phyloP scores from a whole-genome alignment of 1,284 basidiomycete genomes.

The Rhodotorula sp. region DNA sequence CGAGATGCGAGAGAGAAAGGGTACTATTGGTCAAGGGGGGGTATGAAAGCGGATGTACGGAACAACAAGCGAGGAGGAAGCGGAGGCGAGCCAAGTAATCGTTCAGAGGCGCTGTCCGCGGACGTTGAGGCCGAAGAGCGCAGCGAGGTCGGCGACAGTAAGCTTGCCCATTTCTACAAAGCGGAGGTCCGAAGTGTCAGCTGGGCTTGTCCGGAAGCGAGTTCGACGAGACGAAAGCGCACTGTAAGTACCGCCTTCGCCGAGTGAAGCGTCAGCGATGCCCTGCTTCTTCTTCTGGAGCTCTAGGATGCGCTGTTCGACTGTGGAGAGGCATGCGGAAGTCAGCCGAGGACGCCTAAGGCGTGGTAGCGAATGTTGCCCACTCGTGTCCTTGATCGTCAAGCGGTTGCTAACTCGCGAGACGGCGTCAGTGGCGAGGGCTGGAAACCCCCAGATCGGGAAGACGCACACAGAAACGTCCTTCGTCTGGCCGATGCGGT shows the following conservation, averaged over 20 bases:
- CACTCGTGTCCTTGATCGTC: conserved; percentile 45
- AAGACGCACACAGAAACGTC: conserved; percentile 54
- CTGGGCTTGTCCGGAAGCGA: background rate
- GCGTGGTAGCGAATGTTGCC: background rate
- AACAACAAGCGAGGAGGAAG: background rate
- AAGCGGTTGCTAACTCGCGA: conserved; percentile 54
- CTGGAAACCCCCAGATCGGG: background rate
- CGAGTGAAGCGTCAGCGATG: conserved; percentile 36
- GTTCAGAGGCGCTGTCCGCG: background rate
- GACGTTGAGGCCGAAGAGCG: conserved; percentile 22
- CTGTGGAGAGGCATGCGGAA: conserved; percentile 13
- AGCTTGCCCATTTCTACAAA: conserved; percentile 34
- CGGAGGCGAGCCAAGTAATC: background rate
- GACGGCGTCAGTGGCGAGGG: background rate
- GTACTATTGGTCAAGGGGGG: background rate
- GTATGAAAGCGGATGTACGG: background rate
- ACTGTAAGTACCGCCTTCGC: conserved; percentile 34
- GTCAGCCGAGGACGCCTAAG: background rate
- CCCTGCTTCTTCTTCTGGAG: conserved; percentile 45
- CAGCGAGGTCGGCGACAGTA: conserved; percentile 29
- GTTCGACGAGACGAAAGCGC: no score
- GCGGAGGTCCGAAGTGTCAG: background rate
- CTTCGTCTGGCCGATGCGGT: conserved; percentile 59
- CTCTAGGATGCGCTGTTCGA: conserved; percentile 50
- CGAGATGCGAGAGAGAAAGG: no score